A percentile compares a stretch with the other conserved stretches of the same genome.
Evolutionary conservation across 257 asterid genomes (phyloP).

Genomic region (Rauvolfia tetraphylla): DNA sequence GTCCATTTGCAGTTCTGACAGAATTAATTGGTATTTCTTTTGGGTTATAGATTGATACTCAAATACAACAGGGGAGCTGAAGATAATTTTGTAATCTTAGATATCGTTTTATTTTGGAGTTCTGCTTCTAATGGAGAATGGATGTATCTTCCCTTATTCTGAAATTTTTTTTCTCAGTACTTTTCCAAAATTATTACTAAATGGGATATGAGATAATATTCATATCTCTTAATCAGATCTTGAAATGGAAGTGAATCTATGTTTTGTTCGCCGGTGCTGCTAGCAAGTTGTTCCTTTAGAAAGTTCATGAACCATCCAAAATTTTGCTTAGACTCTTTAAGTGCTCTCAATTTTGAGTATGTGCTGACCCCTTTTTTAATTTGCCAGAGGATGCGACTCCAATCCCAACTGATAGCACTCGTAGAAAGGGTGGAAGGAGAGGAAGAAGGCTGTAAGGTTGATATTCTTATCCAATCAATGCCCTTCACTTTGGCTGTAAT

Average conservation of each 20-base stretch:
- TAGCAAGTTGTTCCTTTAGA: neutral
- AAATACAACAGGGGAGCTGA: neutral
- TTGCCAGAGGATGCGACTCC: constrained; percentile 87
- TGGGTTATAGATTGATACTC: neutral
- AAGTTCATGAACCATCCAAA: neutral
- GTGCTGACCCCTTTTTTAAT: neutral
- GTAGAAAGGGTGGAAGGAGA: constrained; percentile 90
- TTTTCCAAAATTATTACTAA: neutral
- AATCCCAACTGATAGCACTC: constrained; percentile 85
- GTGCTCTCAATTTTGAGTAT: neutral
- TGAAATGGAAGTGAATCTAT: neutral
- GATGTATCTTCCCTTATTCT: neutral
- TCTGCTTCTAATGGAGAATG: neutral
- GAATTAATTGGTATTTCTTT: neutral
- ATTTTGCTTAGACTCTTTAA: neutral
- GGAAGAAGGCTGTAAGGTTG: constrained; percentile 71
- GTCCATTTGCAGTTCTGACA: neutral
- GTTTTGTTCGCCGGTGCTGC: neutral
- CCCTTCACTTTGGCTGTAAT: neutral
- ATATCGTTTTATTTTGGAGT: neutral
- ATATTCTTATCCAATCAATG: neutral
- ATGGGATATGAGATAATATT: neutral
- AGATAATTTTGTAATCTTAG: neutral
- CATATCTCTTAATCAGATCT: neutral
- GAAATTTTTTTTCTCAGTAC: no score